Conservation (phyloP, 2,329 filamentous ascomycete genomes). For the Fusarium nematophilum region DNA sequence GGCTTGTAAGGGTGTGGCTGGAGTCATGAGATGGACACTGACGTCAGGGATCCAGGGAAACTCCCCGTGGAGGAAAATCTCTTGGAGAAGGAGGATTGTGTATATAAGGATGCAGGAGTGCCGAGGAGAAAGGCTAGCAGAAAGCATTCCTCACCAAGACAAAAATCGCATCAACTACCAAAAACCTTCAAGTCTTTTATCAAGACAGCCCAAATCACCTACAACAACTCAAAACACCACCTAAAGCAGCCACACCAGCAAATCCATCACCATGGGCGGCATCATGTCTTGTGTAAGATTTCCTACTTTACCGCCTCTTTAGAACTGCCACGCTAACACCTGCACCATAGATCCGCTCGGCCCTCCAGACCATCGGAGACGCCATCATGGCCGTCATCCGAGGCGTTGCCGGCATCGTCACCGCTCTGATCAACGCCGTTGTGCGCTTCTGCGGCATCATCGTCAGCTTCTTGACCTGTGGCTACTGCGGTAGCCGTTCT, state of each 20-base stretch:
- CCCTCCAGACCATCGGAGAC: slow-evolving; percentile 73
- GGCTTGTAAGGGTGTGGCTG: no score
- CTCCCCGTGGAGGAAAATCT: background rate
- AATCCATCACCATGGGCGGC: slow-evolving; percentile 73
- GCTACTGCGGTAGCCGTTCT: slow-evolving; percentile 49
- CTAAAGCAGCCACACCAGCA: slow-evolving; percentile 25
- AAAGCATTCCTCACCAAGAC: slow-evolving; percentile 2
- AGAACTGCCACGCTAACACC: slow-evolving; percentile 27
- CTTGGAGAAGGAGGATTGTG: slow-evolving; percentile 5
- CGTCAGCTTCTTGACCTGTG: slow-evolving; percentile 72
- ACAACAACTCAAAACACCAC: slow-evolving; percentile 17
- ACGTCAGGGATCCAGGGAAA: slow-evolving; percentile 18
- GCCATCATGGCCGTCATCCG: slow-evolving; percentile 76
- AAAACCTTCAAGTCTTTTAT: background rate
- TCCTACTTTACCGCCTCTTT: background rate
- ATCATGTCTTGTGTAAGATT: slow-evolving; percentile 83
- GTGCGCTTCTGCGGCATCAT: slow-evolving; percentile 74
- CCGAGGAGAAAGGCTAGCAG: background rate
- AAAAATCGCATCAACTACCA: slow-evolving; percentile 18
- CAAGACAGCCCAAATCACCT: slow-evolving; percentile 5
- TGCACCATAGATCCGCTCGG: slow-evolving; percentile 61
- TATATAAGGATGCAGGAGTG: slow-evolving; percentile 28
- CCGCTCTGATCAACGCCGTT: slow-evolving; percentile 75
- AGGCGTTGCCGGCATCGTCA: slow-evolving; percentile 72
- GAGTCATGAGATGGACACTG: no score